Evolutionary conservation across 176 grass and related monocot species (phyloP).

Genomic region (Poa annua): DNA sequence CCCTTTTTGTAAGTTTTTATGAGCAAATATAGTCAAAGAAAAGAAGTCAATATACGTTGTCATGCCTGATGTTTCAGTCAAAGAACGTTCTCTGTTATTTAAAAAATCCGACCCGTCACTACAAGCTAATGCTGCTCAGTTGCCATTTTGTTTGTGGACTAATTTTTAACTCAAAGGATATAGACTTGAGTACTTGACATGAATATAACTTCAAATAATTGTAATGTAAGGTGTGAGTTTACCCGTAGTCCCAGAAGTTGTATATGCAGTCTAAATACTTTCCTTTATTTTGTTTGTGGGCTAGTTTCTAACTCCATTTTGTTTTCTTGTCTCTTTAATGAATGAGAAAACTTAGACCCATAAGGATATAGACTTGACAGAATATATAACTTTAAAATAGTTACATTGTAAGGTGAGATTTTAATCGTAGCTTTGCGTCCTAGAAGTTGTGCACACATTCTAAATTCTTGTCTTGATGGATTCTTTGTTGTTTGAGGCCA

Average conservation of each 20-base stretch:
- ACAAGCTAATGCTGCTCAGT: constrained; percentile 7
- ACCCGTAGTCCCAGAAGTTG: background rate
- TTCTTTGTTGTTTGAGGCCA: constrained; percentile 11
- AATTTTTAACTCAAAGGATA: background rate
- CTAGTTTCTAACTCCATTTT: background rate
- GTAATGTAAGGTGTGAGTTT: background rate
- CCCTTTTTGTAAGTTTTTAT: background rate
- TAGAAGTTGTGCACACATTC: background rate
- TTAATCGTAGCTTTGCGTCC: background rate
- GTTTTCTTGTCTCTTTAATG: background rate
- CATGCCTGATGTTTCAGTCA: background rate
- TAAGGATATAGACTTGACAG: background rate
- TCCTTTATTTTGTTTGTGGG: background rate
- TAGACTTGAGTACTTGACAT: background rate
- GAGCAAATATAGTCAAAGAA: background rate
- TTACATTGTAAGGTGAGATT: background rate
- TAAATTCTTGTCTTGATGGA: background rate
- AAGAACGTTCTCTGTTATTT: background rate
- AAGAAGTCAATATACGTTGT: background rate
- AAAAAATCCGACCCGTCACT: background rate
- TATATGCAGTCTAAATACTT: background rate
- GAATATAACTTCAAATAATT: background rate
- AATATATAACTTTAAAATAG: background rate
- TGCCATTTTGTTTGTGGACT: background rate
- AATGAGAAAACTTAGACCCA: background rate